Evolutionary conservation across 1,284 basidiomycete species (phyloP).

Genomic region (Violaceomyces palustris): DNA sequence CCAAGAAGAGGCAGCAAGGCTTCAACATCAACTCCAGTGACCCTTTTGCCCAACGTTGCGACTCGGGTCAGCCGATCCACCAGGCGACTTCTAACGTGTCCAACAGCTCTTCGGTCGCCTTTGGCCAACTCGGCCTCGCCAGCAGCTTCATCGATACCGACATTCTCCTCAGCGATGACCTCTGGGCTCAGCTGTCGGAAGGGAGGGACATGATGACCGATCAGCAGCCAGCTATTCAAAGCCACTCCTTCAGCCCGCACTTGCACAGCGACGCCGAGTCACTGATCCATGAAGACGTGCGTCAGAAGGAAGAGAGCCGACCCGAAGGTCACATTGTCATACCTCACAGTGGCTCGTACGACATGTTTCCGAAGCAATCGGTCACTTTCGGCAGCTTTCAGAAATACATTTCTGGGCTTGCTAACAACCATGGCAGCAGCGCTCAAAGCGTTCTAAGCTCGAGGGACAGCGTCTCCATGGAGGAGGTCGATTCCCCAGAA

Average conservation of each 20-base stretch:
- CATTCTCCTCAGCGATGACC: constrained; percentile 34
- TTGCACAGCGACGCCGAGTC: too few species aligned
- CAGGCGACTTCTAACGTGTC: background rate
- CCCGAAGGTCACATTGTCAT: background rate
- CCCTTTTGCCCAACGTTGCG: constrained; percentile 2
- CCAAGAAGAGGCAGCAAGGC: constrained; percentile 30
- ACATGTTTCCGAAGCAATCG: constrained; percentile 2
- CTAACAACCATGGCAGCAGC: too few species aligned
- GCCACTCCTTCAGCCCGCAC: too few species aligned
- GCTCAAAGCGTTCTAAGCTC: too few species aligned
- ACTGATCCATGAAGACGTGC: too few species aligned
- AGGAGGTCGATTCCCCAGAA: constrained; percentile 31
- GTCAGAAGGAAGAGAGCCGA: too few species aligned
- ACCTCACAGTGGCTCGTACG: constrained; percentile 14
- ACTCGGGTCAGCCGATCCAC: background rate
- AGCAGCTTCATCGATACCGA: constrained; percentile 38
- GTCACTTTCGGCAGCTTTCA: too few species aligned
- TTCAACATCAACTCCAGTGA: constrained; percentile 9
- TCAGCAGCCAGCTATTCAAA: background rate
- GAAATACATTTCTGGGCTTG: too few species aligned
- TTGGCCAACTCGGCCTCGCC: constrained; percentile 16
- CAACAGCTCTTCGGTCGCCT: constrained; percentile 12
- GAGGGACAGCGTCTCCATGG: constrained; percentile 24
- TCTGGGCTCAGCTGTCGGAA: constrained; percentile 30
- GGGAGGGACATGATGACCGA: background rate